Percentiles rank a stretch among this genome's conserved stretches.
These are phyloP conservation scores for Stropharia rugosoannulata DNA, from an alignment of 768 basidiomycete genomes.

Conservation along the genomic window DNA sequence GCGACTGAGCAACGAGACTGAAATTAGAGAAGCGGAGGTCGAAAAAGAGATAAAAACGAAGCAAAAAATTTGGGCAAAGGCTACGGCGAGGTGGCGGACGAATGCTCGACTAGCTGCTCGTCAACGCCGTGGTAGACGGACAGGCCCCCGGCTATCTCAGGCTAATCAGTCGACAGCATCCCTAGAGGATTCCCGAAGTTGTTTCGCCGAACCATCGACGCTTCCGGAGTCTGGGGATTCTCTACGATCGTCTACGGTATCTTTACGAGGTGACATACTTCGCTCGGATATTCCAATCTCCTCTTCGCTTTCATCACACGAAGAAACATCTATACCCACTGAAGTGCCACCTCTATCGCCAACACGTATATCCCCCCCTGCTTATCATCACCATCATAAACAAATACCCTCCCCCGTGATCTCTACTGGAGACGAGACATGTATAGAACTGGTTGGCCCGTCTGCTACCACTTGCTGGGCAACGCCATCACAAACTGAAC, in stretches of 20 bases:
- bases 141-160: conserved; percentile 22
- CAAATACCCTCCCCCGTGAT: conserved; percentile 14
- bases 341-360: conserved; percentile 8
- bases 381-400: conserved; percentile 38
- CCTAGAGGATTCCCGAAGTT: conserved; percentile 18
- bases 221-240: conserved; percentile 23
- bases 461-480: conserved; percentile 11
- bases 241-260: conserved; percentile 29
- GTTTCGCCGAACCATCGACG: conserved; percentile 9
- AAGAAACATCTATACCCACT: conserved; percentile 12
- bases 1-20: conserved; percentile 17
- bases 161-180: conserved; percentile 26
- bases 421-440: conserved; percentile 15
- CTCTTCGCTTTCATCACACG: conserved; percentile 12
- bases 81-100: conserved; percentile 68
- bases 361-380: conserved; percentile 21
- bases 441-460: conserved; percentile 10
- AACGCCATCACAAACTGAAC: conserved; percentile 22
- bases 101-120: conserved; percentile 61
- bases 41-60: conserved; percentile 49
- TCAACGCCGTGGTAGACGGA: conserved; percentile 49
- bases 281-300: conserved; percentile 2
- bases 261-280: conserved; percentile 11
- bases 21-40: conserved; percentile 28
- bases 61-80: conserved; percentile 63